Base-by-base conservation (phyloP, 306 rosid species). In the Quercus variabilis region DNA sequence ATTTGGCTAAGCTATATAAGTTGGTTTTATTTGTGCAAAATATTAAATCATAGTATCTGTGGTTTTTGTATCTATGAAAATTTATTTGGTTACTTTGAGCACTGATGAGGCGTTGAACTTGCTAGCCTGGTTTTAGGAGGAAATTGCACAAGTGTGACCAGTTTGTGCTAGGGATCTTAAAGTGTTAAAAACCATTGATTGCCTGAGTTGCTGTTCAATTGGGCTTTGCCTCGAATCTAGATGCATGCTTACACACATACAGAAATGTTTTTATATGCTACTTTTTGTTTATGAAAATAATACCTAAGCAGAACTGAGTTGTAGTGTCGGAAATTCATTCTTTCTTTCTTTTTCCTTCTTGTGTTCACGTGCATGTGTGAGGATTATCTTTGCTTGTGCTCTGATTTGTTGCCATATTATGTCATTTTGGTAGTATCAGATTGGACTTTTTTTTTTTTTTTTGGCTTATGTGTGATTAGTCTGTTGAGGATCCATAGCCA, bases 391-490 rank as follows among this genome's bases (percentile, higher is more conserved):
- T 73, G 63, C 62, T 54, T 21, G 75, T 83, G 26, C 72, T 75
- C 67, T 79, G 46, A 71, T 49, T 56, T 23, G 56, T 80, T 81
- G 31, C 71, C 8, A 12, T 65, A 33, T 35, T 35, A 19, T 73
- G 31, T 75, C 43, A 30, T 26, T 76, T 69, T 17, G 38, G 52
- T 58, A 7, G 55, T 18, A 43, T 76, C 56, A 58, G 21, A 4
- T 73, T 67, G 23, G 64, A 6, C 28, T 64, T 79, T 82, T 59
- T 23, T 59, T 59, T 23, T 59, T 41, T 51, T 72, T 57, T 80
- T 73, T 79, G 70, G 67, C 79, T 83, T 59, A 85, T 82, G 75
- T 76, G n/a, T 88, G 71, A 81, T 77, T 79, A 25, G 74, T 73
- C 11, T 41, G 46, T 38, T 8, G 46, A 41, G 46, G 46, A 41